phyloP scores from a whole-genome alignment of 1,284 basidiomycete genomes.

The Bondarzewia mesenterica region DNA sequence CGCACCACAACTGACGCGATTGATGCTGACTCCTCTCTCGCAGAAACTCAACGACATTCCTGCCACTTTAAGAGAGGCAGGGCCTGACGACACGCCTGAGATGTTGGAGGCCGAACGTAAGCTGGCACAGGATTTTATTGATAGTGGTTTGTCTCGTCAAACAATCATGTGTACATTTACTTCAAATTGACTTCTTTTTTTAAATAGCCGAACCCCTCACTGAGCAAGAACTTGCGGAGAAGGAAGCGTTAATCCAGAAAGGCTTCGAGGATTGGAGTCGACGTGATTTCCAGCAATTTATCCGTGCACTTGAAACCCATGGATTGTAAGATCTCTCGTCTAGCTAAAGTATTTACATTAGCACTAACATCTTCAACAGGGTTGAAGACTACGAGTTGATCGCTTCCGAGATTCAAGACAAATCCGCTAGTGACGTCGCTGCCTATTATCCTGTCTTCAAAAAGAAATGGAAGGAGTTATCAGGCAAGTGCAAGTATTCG shows the following conservation, averaged over 20 bases:
- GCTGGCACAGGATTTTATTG: conserved; percentile 82
- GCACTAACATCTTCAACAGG: conserved; percentile 34
- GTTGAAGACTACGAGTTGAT: conserved; percentile 71
- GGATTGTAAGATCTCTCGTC: conserved; percentile 56
- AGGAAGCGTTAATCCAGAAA: conserved; percentile 70
- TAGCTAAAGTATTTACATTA: neutral
- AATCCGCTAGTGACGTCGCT: conserved; percentile 76
- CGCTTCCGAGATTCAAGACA: conserved; percentile 81
- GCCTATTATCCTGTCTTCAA: conserved; percentile 85
- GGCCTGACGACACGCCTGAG: conserved; percentile 74
- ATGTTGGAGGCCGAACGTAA: conserved; percentile 77
- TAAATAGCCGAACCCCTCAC: conserved; percentile 74
- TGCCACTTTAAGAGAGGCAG: conserved; percentile 66
- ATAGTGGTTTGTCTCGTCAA: conserved; percentile 47
- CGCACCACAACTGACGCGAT: neutral
- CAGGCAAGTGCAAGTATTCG: conserved; percentile 41
- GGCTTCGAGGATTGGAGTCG: conserved; percentile 91
- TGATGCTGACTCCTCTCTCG: conserved; percentile 7
- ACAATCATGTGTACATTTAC: neutral
- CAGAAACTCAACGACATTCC: conserved; percentile 68
- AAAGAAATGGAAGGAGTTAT: conserved; percentile 82
- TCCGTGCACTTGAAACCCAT: conserved; percentile 78
- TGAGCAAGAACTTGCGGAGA: conserved; percentile 76
- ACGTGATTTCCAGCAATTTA: conserved; percentile 90
- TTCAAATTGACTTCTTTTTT: neutral